Percentiles rank a stretch among this genome's conserved stretches.
Evolutionary conservation across 352 stramenopile genomes (phyloP).

Genomic region (Globisporangium recalcitrans): DNA sequence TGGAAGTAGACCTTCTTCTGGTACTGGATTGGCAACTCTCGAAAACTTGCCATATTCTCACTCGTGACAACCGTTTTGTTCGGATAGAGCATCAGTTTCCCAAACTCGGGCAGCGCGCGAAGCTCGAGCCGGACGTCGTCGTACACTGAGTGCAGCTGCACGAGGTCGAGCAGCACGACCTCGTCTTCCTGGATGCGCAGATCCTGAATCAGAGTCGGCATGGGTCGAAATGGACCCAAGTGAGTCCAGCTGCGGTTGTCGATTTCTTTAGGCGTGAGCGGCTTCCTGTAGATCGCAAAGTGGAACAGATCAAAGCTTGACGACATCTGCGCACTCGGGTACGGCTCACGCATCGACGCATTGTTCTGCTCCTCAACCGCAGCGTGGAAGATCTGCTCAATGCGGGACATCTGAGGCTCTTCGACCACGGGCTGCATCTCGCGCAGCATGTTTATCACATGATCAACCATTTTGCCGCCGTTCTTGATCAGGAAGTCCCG

Average conservation of each 20-base stretch:
- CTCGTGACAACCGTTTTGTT: conserved; percentile 36
- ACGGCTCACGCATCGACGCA: conserved; percentile 17
- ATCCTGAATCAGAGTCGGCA: conserved; percentile 26
- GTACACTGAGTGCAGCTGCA: conserved; percentile 56
- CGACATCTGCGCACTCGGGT: conserved; percentile 29
- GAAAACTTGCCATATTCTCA: conserved; percentile 37
- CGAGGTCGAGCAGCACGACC: conserved; percentile 37
- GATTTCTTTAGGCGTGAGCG: conserved; percentile 8
- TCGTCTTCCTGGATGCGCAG: conserved; percentile 44
- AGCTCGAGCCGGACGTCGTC: conserved; percentile 55
- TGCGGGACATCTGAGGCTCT: conserved; percentile 13
- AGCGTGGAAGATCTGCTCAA: conserved; percentile 7
- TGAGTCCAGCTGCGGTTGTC: conserved; percentile 20
- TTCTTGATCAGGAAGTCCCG: conserved; percentile 49
- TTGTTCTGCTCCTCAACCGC: conserved; percentile 14
- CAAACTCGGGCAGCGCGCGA: conserved; percentile 35
- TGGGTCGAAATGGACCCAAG: conserved; percentile 39
- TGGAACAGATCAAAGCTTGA: conserved; percentile 71
- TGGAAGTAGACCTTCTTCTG: conserved; percentile 53
- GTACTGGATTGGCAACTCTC: conserved; percentile 32
- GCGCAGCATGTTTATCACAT: conserved; percentile 43
- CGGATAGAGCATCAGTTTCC: conserved; percentile 45
- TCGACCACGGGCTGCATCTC: conserved; percentile 10
- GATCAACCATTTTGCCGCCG: conserved; percentile 50
- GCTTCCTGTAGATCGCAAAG: conserved; percentile 52